Percentiles rank a stretch among this genome's conserved stretches.
These are phyloP conservation scores for Claviceps sp. DNA, from an alignment of 2,329 filamentous ascomycete genomes.

Conservation along the genomic window DNA sequence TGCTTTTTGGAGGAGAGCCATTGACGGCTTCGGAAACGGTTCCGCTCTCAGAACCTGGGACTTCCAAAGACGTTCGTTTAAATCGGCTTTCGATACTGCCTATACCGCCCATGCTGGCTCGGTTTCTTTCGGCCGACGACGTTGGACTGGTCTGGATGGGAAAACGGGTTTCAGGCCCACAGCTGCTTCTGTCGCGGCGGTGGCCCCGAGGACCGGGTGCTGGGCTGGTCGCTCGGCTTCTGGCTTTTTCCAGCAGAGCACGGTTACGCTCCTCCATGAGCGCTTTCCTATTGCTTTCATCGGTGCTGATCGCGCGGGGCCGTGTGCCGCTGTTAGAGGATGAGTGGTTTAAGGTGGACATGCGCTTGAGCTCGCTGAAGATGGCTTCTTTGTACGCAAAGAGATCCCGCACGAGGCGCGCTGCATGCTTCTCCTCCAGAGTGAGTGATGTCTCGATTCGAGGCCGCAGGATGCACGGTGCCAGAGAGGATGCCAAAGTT, in stretches of 20 bases:
- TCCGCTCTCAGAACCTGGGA: conserved; percentile 47
- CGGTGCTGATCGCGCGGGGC: conserved; percentile 79
- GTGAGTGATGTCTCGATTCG: conserved; percentile 79
- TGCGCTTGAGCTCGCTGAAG: conserved; percentile 90
- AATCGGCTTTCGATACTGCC: conserved; percentile 28
- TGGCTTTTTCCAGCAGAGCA: conserved; percentile 57
- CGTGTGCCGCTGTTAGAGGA: conserved; percentile 44
- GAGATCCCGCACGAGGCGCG: conserved; percentile 80
- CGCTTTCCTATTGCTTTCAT: conserved; percentile 87
- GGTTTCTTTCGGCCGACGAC: conserved; percentile 34
- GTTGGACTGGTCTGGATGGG: conserved; percentile 61
- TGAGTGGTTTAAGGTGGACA: conserved; percentile 57
- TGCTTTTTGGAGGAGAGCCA: conserved; percentile 19
- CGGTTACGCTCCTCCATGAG: conserved; percentile 89
- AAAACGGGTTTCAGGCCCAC: conserved; percentile 65
- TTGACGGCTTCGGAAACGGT: conserved; percentile 28
- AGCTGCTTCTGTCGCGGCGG: conserved; percentile 67
- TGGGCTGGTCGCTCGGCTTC: conserved; percentile 64
- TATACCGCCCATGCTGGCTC: conserved; percentile 32
- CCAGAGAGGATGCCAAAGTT: conserved; percentile 59
- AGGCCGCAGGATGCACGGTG: conserved; percentile 79
- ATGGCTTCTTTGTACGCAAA: conserved; percentile 91
- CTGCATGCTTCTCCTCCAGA: conserved; percentile 88
- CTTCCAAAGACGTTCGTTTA: conserved; percentile 64
- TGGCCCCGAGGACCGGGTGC: conserved; percentile 49